Evolutionary conservation across 108 stramenopile genomes (phyloP).

Genomic region (Cyclotella choctawhatcheeana): DNA sequence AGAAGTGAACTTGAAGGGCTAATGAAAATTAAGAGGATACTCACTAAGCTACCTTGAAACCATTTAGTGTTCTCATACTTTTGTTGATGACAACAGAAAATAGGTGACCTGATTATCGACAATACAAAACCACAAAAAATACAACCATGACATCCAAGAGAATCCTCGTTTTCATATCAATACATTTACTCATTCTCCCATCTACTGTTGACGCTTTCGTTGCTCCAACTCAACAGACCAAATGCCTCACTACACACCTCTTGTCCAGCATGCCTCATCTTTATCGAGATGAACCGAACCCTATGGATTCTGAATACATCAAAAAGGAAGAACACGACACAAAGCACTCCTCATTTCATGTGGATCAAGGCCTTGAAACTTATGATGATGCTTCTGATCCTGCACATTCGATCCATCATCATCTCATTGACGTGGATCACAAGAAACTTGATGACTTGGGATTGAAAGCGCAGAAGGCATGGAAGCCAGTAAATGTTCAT

Average conservation of each 20-base stretch:
- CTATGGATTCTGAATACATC: constrained; percentile 17
- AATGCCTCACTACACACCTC: background rate
- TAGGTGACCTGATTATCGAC: too few relatives aligned
- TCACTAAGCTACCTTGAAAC: background rate
- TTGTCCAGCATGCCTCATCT: constrained; percentile 16
- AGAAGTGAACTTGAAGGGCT: too few relatives aligned
- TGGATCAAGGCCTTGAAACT: constrained; percentile 24
- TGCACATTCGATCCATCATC: constrained; percentile 30
- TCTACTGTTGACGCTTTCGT: constrained; percentile 10
- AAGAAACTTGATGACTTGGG: constrained; percentile 35
- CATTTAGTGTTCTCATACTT: constrained; percentile 11
- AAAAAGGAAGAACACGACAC: constrained; percentile 31
- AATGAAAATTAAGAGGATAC: too few relatives aligned
- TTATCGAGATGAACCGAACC: constrained; percentile 36
- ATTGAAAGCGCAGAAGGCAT: constrained; percentile 37
- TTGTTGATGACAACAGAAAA: background rate
- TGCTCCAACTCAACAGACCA: background rate
- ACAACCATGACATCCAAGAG: constrained; percentile 4
- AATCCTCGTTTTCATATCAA: background rate
- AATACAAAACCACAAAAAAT: too few relatives aligned
- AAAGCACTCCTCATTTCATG: constrained; percentile 35
- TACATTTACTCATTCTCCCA: background rate
- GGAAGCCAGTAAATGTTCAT: constrained; percentile 42
- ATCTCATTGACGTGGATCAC: constrained; percentile 38
- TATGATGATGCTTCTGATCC: constrained; percentile 26